Conservation (phyloP, 2,329 filamentous ascomycete genomes). For the Fusarium sp. region DNA sequence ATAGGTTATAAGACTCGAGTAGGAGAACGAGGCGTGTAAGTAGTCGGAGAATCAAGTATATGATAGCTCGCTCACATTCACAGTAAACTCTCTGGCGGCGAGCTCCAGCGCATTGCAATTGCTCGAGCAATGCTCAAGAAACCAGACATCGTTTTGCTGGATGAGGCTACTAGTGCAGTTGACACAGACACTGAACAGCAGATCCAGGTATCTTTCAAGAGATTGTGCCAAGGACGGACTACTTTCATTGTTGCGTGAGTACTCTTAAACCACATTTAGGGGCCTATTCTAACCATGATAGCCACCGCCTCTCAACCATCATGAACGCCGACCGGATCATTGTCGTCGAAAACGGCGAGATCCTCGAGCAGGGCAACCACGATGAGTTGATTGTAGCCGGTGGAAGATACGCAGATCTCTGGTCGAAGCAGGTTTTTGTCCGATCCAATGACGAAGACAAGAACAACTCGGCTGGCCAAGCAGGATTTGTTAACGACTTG, state of each 20-base stretch:
- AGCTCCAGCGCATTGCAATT: slow-evolving; percentile 74
- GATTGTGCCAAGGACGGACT: slow-evolving; percentile 69
- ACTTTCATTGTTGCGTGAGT: slow-evolving; percentile 73
- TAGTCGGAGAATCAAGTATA: background rate
- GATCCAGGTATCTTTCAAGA: slow-evolving; percentile 70
- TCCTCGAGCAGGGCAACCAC: slow-evolving; percentile 73
- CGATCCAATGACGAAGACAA: slow-evolving; percentile 56
- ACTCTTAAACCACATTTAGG: background rate
- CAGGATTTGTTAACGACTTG: slow-evolving; percentile 50
- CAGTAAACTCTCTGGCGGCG: slow-evolving; percentile 72
- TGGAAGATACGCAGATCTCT: slow-evolving; percentile 72
- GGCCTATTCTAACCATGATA: slow-evolving; percentile 42
- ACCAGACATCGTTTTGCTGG: slow-evolving; percentile 79
- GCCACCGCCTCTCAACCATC: slow-evolving; percentile 76
- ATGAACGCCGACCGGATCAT: slow-evolving; percentile 76
- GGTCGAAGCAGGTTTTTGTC: slow-evolving; percentile 71
- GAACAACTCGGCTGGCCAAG: slow-evolving; percentile 32
- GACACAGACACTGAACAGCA: slow-evolving; percentile 76
- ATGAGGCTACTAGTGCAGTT: slow-evolving; percentile 83
- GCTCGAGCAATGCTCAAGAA: slow-evolving; percentile 78
- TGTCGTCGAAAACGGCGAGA: slow-evolving; percentile 70
- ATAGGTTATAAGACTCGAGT: slow-evolving; percentile 61
- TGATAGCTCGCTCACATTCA: slow-evolving; percentile 32
- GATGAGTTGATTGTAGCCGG: slow-evolving; percentile 65
- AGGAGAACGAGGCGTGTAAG: slow-evolving; percentile 61